Evolutionary conservation across 2,329 filamentous ascomycete genomes (phyloP).

Genomic region (Neoarthrinium moseri): DNA sequence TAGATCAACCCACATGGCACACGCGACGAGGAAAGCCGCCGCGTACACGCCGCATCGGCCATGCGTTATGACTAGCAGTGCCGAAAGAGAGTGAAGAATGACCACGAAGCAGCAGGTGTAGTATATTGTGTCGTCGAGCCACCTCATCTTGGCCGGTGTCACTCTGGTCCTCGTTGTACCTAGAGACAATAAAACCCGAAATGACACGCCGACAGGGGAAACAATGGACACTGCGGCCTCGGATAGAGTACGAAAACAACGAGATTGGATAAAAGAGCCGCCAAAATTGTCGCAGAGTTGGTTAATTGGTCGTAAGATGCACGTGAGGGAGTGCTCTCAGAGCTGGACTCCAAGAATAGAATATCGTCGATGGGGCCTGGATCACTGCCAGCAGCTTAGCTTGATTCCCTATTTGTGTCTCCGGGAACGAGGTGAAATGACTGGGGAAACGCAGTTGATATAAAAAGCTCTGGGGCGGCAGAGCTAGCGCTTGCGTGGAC

Average conservation of each 20-base stretch:
- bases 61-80: constrained; percentile 15
- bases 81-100: constrained; percentile 16
- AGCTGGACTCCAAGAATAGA: too few relatives aligned
- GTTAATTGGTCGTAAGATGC: too few relatives aligned
- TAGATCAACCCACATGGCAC: constrained; percentile 20
- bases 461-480: not conserved
- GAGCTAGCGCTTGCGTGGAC: constrained; percentile 4
- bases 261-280: too few relatives aligned
- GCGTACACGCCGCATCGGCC: constrained; percentile 16
- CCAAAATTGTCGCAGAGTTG: too few relatives aligned
- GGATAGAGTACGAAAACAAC: too few relatives aligned
- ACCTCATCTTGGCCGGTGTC: constrained; percentile 12
- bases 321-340: too few relatives aligned
- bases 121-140: constrained; percentile 18
- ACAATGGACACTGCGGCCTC: too few relatives aligned
- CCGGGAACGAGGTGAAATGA: not conserved
- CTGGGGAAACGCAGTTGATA: not conserved
- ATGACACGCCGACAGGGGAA: not conserved
- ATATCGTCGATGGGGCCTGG: too few relatives aligned
- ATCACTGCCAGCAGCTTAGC: too few relatives aligned
- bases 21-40: constrained; percentile 17
- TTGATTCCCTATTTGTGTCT: too few relatives aligned
- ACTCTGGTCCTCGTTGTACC: not conserved
- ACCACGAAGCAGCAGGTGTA: constrained; percentile 18
- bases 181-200: not conserved